phyloP scores from a whole-genome alignment of 805 yeast genomes.

The Schwanniomyces occidentalis region DNA sequence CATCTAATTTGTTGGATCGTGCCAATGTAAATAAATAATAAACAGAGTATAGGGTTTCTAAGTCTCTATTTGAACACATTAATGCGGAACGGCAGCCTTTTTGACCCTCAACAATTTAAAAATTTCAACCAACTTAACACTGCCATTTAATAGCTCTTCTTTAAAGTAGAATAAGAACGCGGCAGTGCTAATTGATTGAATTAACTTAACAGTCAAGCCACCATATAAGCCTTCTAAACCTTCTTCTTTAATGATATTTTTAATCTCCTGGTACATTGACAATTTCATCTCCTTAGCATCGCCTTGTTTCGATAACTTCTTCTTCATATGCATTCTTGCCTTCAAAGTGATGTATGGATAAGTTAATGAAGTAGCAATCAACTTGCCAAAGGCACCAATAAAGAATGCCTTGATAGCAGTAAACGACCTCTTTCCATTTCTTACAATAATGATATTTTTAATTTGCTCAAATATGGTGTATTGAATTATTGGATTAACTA shows the following conservation, averaged over 20 bases:
- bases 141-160: constrained; percentile 71
- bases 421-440: constrained; percentile 49
- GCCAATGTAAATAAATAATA: too few relatives aligned
- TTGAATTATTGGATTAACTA: constrained; percentile 86
- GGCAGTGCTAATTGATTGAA: constrained; percentile 84
- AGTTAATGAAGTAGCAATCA: constrained; percentile 84
- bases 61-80: background rate
- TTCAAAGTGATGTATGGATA: constrained; percentile 91
- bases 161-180: constrained; percentile 90
- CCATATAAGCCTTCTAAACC: constrained; percentile 78
- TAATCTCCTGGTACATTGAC: constrained; percentile 52
- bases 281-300: constrained; percentile 18
- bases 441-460: constrained; percentile 61
- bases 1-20: too few relatives aligned
- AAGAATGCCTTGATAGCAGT: constrained; percentile 78
- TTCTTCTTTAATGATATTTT: constrained; percentile 62
- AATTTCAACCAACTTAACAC: constrained; percentile 53
- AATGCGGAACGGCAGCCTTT: constrained; percentile 6
- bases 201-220: constrained; percentile 76
- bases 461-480: constrained; percentile 89
- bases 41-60: too few relatives aligned
- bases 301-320: constrained; percentile 16
- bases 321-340: constrained; percentile 77
- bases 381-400: constrained; percentile 86
- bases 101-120: constrained; percentile 27